phyloP scores from a whole-genome alignment of 371 early-diverging fungal species.

The Circinella umbellata region DNA sequence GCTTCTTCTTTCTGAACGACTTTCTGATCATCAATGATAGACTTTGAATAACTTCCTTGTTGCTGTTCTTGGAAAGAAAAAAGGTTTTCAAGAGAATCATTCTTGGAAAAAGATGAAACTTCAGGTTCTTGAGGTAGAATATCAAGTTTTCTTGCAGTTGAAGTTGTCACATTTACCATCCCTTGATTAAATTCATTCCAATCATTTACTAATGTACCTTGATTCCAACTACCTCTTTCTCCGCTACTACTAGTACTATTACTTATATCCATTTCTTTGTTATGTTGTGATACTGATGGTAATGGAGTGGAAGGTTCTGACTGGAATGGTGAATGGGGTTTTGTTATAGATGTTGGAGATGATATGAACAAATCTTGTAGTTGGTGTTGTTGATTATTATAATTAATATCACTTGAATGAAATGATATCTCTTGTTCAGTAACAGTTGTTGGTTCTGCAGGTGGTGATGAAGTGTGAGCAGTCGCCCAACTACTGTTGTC shows the following conservation, averaged over 20 bases:
- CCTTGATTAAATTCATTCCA: neutral
- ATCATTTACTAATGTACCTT: neutral
- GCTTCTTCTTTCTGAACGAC: too few relatives aligned
- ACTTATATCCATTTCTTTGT: neutral
- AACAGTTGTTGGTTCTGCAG: too few relatives aligned
- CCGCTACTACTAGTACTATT: too few relatives aligned
- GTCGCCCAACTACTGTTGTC: too few relatives aligned
- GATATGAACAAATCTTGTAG: too few relatives aligned
- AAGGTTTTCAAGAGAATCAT: neutral
- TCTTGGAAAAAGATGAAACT: neutral
- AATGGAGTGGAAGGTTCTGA: neutral
- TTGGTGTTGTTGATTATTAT: too few relatives aligned
- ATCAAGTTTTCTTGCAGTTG: slow-evolving; percentile 9
- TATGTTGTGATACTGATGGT: neutral
- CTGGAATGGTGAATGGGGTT: neutral
- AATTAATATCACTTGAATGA: too few relatives aligned
- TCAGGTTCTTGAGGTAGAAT: slow-evolving; percentile 15
- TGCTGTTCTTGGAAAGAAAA: too few relatives aligned
- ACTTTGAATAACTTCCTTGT: too few relatives aligned
- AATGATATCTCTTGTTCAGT: too few relatives aligned
- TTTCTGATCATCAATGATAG: too few relatives aligned
- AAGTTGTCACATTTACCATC: neutral
- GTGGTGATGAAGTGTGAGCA: too few relatives aligned
- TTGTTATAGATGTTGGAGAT: neutral
- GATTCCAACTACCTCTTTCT: neutral